Base-by-base conservation (phyloP, 2,329 filamentous ascomycete genomes). In the Penicillium sp. region DNA sequence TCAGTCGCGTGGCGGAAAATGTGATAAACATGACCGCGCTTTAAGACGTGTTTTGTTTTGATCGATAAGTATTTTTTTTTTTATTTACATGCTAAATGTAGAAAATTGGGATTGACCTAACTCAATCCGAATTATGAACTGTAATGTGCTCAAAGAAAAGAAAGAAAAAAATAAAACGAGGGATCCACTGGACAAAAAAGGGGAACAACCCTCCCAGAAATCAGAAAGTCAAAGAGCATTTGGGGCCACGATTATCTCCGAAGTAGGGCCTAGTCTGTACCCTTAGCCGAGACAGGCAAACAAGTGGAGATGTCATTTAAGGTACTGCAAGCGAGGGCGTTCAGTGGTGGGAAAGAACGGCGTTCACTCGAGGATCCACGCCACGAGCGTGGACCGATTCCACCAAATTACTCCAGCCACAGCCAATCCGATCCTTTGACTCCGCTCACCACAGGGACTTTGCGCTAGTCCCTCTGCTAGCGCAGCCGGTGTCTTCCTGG, bases 341-440 rank as follows among this genome's bases (percentile, higher is more conserved):
- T 57, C 3, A 56, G 7, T 59, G 57, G 54, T 35, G 53, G 21
- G 33, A 51, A 44, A 16, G n/a, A 58, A 35, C 31, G 9, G 29
- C 10, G 8, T 22, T 35, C 29, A 54, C n/a, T 63, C 58, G 62
- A 62, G 61, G 57, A 57, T 62, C 60, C 4, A 14, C 55, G 55
- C 62, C 62, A 64, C 58, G 62, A 57, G 57, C 22, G 16, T 11
- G 52, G 35, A 46, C 26, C 39, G 19, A 21, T 42, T 42, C 39
- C 39, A 42, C 39, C 35, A 39, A 26, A n/a, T 46, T 16, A 4
- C 9, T 46, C 22, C 21, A 19, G 13, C 5, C 26, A 16, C 45
- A 27, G 19, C 27, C 26, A 27, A 29, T n/a, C 45, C 26, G 26
- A 11, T n/a, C 26, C 10, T 29, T 21, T 7, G 19, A 42, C 39